Evolutionary conservation across 164 flowering plant genomes (phyloP).

Genomic region (Stephania yunnanensis): DNA sequence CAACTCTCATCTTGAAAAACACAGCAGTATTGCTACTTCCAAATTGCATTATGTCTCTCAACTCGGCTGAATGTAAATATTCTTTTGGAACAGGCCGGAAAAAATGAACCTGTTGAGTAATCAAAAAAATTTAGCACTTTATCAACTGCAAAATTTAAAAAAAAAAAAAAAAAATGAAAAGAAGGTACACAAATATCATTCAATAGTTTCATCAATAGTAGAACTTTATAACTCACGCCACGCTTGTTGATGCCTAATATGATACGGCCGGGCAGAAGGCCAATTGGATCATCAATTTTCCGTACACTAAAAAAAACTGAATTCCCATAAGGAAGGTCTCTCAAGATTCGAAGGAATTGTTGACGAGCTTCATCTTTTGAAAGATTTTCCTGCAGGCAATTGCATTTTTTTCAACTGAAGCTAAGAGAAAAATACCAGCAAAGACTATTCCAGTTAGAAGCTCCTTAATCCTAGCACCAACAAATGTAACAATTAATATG

Average conservation of each 20-base stretch:
- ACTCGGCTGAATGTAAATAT: constrained; percentile 93
- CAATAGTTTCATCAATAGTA: background rate
- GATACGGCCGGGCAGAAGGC: constrained; percentile 93
- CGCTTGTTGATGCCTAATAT: constrained; percentile 92
- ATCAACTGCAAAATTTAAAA: background rate
- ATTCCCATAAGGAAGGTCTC: constrained; percentile 89
- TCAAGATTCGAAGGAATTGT: constrained; percentile 78
- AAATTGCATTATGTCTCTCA: constrained; percentile 99
- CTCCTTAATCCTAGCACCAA: background rate
- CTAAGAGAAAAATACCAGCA: background rate
- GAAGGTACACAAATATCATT: background rate
- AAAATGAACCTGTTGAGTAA: constrained; percentile 72
- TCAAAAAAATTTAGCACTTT: constrained; percentile 12
- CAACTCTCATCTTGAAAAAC: constrained; percentile 98
- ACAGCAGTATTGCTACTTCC: constrained; percentile 99
- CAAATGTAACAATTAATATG: background rate
- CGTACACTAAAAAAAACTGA: constrained; percentile 93
- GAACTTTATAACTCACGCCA: constrained; percentile 55
- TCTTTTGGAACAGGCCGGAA: constrained; percentile 99
- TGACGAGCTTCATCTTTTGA: constrained; percentile 96
- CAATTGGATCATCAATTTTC: constrained; percentile 99
- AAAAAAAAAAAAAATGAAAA: background rate
- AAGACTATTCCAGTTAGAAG: background rate
- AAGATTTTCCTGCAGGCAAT: constrained; percentile 52
- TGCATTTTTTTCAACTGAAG: background rate